Evolutionary conservation across 768 basidiomycete species (phyloP), one percentile per base, ranked within the genome.

Genomic region (Trametes maxima): DNA sequence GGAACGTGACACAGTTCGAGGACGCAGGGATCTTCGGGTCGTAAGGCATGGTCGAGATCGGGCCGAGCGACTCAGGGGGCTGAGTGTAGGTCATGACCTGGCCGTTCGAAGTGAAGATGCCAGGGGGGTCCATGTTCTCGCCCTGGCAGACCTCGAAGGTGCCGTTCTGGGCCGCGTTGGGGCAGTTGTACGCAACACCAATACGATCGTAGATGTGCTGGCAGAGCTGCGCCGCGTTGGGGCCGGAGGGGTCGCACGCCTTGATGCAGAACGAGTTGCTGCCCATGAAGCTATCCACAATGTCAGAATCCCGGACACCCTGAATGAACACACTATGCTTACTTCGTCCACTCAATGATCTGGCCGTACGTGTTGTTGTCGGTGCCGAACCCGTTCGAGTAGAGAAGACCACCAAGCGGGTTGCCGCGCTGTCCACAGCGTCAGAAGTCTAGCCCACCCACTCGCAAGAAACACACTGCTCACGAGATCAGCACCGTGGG

Each of bases 121-220:
- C 90, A 8, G 85, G 84, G 53, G 78, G 79, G 16, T 79, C 77
- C 77, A 86, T 85, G 69, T 83, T 76, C n/a, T 90, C 88, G 22
- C 85, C 84, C 10, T 81, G 69, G 75, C 92, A 94, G 8, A 79
- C 74, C 59, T 85, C 83, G 74, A 90, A 93, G 0, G 77, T 76
- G 28, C 80, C 82, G 46, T 85, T 76, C 49, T 79, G 70, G 37
- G 88, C 87, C 36, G 77, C 73, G 71, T 82, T 85, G 16, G 91
- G 91, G 17, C 82, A 86, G 70, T 92, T 93, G 78, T 85, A 92
- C 2, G 63, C 68, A 66, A 88, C 87, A 11, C 92, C 92, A 52
- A 91, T 86, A 59, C 86, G 87, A 69, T 92, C 90, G 60, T 78
- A 87, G 62, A 85, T 81, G 79, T 94, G 86, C 71, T 89, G 77